Evolutionary conservation across 2,329 filamentous ascomycete species (phyloP).

Genomic region (Colletotrichum sublineola): DNA sequence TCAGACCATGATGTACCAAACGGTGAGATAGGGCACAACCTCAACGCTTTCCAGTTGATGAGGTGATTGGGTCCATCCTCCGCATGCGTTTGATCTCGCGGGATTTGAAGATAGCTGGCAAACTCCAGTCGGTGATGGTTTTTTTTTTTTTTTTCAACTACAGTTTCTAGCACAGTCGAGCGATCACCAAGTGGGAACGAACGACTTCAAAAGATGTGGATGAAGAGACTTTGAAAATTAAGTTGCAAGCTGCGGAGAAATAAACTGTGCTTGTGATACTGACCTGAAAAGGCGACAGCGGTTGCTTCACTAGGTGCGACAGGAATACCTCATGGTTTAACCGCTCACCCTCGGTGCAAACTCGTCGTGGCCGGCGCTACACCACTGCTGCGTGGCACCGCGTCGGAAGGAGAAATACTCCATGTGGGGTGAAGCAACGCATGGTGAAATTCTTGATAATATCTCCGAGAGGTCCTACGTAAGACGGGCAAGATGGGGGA

Average conservation of each 20-base stretch:
- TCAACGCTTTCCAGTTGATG: neutral
- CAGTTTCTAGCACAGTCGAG: no score
- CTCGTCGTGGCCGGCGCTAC: constrained; percentile 39
- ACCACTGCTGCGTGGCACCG: constrained; percentile 35
- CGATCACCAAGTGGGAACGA: neutral
- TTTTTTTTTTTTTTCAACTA: neutral
- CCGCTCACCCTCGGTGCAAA: constrained; percentile 42
- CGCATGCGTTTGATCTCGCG: neutral
- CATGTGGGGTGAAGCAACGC: constrained; percentile 24
- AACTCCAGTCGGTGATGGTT: neutral
- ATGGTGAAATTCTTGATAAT: constrained; percentile 20
- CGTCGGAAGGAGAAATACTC: constrained; percentile 35
- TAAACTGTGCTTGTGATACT: constrained; percentile 28
- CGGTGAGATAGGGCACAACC: neutral
- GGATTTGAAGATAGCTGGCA: neutral
- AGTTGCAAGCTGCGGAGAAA: constrained; percentile 24
- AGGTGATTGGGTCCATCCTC: neutral
- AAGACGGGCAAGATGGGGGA: constrained; percentile 8
- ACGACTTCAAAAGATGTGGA: neutral
- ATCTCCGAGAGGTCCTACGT: constrained; percentile 33
- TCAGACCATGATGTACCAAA: constrained; percentile 4
- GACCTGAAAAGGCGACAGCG: constrained; percentile 35
- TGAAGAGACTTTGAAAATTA: constrained; percentile 18
- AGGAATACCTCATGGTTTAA: constrained; percentile 22
- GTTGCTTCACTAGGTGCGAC: constrained; percentile 39